phyloP scores from a whole-genome alignment of 768 basidiomycete genomes.

The Mycena crocata region DNA sequence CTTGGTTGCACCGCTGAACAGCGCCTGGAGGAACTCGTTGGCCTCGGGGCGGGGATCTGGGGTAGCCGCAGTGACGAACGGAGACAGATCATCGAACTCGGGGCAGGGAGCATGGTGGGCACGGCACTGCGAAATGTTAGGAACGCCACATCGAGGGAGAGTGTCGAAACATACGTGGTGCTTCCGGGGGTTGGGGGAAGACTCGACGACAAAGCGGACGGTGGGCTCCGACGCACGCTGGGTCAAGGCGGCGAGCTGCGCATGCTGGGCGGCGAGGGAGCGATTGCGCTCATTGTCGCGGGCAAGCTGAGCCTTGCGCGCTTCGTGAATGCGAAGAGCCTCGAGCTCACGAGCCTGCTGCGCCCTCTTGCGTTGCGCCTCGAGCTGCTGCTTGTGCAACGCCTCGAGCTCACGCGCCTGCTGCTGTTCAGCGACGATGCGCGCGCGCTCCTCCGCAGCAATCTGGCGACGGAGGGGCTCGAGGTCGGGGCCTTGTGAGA shows the following conservation, averaged over 20 bases:
- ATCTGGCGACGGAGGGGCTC: conserved; percentile 27
- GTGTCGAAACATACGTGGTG: conserved; percentile 17
- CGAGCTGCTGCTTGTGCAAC: conserved; percentile 26
- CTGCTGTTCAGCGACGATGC: conserved; percentile 30
- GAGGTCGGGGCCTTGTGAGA: conserved; percentile 15
- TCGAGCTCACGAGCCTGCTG: conserved; percentile 16
- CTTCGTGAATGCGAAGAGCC: conserved; percentile 15
- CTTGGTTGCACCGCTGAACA: neutral
- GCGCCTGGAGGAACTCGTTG: neutral
- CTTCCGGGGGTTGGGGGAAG: neutral
- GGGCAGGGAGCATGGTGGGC: neutral
- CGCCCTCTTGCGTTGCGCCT: conserved; percentile 12
- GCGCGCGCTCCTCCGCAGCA: conserved; percentile 26
- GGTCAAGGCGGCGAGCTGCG: conserved; percentile 14
- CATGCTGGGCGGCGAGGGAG: conserved; percentile 22
- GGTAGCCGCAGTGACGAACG: neutral
- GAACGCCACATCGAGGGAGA: neutral
- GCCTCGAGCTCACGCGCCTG: conserved; percentile 29
- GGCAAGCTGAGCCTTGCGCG: conserved; percentile 17
- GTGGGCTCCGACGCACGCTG: conserved; percentile 7
- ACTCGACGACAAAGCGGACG: conserved; percentile 7
- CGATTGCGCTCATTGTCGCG: conserved; percentile 23
- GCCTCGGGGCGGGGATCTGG: neutral
- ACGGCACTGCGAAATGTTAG: conserved; percentile 19
- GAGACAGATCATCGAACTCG: conserved; percentile 8